Conservation (phyloP, 345 rosid genomes). For the Camelina laxa region DNA sequence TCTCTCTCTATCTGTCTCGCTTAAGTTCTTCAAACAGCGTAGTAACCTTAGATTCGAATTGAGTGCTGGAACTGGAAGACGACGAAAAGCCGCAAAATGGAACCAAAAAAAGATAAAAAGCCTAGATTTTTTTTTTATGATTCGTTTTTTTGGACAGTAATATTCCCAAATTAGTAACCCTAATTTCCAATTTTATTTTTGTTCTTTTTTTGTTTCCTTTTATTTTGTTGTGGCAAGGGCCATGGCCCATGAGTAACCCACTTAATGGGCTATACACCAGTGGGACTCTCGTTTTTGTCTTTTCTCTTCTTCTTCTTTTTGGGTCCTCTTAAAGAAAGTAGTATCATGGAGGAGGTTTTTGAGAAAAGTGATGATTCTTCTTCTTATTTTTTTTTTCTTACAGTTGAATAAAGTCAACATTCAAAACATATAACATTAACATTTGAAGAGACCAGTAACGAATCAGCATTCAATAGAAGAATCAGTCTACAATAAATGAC, state of each 20-base stretch:
- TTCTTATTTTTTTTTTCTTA: background rate
- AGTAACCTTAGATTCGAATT: conserved; percentile 15
- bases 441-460: background rate
- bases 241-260: conserved; percentile 32
- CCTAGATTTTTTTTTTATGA: background rate
- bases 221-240: background rate
- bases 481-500: background rate
- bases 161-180: conserved; percentile 42
- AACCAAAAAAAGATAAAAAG: background rate
- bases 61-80: conserved; percentile 20
- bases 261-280: conserved; percentile 25
- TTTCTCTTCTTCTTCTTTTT: too few species aligned
- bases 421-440: background rate
- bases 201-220: background rate
- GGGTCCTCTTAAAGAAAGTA: too few species aligned
- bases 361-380: background rate
- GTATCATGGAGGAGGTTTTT: too few species aligned
- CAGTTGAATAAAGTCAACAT: background rate
- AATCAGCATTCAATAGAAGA: background rate
- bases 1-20: background rate
- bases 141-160: conserved; percentile 11
- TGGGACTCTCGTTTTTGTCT: background rate
- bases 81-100: conserved; percentile 12
- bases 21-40: background rate
- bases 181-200: background rate